Evolutionary conservation across 306 rosid genomes (phyloP).

Genomic region (Dryas drummondii): DNA sequence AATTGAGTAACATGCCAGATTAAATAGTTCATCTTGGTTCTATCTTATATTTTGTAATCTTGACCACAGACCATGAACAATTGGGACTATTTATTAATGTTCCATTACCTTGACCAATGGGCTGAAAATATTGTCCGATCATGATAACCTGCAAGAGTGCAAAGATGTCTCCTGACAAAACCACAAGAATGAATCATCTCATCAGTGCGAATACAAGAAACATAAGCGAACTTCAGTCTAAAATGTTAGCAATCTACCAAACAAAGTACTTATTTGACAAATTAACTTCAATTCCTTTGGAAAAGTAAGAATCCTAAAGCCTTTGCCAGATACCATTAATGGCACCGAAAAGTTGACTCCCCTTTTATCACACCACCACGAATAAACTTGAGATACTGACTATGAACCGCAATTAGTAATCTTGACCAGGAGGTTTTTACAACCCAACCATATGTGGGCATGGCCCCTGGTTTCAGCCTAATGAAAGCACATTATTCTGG

Average conservation of each 20-base stretch:
- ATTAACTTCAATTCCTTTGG: not conserved
- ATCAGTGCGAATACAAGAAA: conserved; percentile 8
- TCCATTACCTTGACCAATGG: conserved; percentile 87
- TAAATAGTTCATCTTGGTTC: conserved; percentile 14
- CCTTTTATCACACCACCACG: not conserved
- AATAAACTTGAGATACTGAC: not conserved
- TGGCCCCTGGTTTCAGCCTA: not conserved
- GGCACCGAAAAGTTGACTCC: not conserved
- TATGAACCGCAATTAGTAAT: not conserved
- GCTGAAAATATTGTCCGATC: conserved; percentile 96
- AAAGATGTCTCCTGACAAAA: conserved; percentile 76
- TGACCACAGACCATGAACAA: conserved; percentile 4
- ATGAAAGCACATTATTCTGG: not conserved
- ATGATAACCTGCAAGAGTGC: conserved; percentile 90
- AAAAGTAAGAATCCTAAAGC: not conserved
- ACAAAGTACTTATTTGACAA: not conserved
- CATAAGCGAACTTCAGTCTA: not conserved
- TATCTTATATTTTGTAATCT: conserved; percentile 1
- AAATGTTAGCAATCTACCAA: not conserved
- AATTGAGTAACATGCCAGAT: not conserved
- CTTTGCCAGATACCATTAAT: not conserved
- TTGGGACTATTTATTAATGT: conserved; percentile 3
- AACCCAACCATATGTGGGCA: not conserved
- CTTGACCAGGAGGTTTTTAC: conserved; percentile 8
- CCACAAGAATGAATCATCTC: conserved; percentile 30